Conservation (phyloP, 352 stramenopile species). For the Phytophthora hibernalis region DNA sequence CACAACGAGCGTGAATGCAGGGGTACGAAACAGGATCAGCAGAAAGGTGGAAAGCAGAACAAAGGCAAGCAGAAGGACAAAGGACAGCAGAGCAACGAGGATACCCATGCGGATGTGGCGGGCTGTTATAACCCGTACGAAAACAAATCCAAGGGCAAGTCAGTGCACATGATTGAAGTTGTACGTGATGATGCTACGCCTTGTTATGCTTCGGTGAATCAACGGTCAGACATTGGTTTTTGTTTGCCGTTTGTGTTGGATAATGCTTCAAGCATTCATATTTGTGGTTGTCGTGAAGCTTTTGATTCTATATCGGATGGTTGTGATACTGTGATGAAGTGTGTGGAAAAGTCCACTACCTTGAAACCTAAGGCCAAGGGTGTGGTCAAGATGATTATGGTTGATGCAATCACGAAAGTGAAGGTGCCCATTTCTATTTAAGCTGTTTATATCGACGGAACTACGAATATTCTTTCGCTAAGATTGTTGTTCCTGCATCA, state of each 20-base stretch:
- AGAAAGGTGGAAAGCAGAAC: neutral
- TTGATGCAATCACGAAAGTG: conserved; percentile 3
- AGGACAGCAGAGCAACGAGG: neutral
- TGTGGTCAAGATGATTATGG: neutral
- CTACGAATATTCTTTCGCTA: conserved; percentile 12
- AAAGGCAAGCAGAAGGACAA: neutral
- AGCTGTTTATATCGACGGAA: conserved; percentile 1
- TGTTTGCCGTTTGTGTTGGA: conserved; percentile 10
- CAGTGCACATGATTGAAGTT: neutral
- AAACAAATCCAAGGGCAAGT: conserved; percentile 4
- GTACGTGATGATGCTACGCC: no score
- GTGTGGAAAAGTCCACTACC: neutral
- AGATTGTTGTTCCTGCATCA: neutral
- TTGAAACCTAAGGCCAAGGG: neutral
- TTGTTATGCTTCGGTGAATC: no score
- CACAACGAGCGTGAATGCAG: conserved; percentile 7
- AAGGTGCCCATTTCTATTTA: conserved; percentile 9
- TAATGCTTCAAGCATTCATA: conserved; percentile 6
- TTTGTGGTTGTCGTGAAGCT: conserved; percentile 5
- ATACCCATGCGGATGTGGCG: neutral
- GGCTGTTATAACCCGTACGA: neutral
- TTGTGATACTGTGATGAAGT: neutral
- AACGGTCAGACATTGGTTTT: neutral
- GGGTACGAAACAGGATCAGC: neutral
- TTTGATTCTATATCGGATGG: neutral